A percentile compares a stretch with the other conserved stretches of the same genome.
These are phyloP conservation scores for Rhodotorula mucilaginosa DNA, from an alignment of 1,284 basidiomycete genomes.

Conservation along the genomic window DNA sequence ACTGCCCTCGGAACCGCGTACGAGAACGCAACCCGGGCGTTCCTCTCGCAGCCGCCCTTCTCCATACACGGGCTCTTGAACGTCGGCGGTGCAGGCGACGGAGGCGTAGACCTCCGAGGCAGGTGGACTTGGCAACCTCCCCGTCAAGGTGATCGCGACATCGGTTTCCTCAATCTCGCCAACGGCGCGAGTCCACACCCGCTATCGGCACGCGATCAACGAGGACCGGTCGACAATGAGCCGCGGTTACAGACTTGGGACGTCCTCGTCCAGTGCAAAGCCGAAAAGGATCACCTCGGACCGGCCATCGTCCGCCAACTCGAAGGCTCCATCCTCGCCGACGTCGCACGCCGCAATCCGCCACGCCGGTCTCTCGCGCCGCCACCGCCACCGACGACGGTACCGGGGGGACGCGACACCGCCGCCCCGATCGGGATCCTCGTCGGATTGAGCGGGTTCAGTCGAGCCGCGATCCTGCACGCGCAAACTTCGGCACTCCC, in stretches of 20 bases:
- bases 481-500: constrained; percentile 12
- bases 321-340: constrained; percentile 23
- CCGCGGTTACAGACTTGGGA: neutral
- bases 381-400: neutral
- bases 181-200: neutral
- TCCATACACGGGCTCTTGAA: constrained; percentile 3
- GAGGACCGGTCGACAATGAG: no score
- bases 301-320: constrained; percentile 35
- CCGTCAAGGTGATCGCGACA: neutral
- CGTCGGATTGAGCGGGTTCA: constrained; percentile 26
- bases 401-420: no score
- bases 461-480: constrained; percentile 6
- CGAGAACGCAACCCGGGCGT: constrained; percentile 12
- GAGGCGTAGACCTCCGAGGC: constrained; percentile 36
- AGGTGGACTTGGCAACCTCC: constrained; percentile 1
- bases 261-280: constrained; percentile 39
- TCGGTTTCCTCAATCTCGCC: no score
- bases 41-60: constrained; percentile 10
- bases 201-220: no score
- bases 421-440: constrained; percentile 17
- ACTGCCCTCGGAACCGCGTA: constrained; percentile 25
- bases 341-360: neutral
- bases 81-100: constrained; percentile 33
- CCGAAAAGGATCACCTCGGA: constrained; percentile 13
- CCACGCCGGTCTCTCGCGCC: neutral